phyloP scores from a whole-genome alignment of 257 asterid species.

The Solanum ossicruentum region DNA sequence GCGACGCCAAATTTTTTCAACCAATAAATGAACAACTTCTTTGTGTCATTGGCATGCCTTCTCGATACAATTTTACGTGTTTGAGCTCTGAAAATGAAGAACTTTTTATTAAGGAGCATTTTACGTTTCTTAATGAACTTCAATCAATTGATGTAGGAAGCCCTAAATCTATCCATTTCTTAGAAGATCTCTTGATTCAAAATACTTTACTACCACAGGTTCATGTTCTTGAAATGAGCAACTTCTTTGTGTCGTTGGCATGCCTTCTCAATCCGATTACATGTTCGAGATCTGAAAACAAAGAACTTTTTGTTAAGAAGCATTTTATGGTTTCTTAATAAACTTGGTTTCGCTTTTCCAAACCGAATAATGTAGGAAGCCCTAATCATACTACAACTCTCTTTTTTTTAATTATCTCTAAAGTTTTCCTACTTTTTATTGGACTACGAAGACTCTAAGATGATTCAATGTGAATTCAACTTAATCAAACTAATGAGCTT shows the following conservation, averaged over 20 bases:
- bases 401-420: background rate
- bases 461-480: background rate
- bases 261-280: background rate
- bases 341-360: background rate
- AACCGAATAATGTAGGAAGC: background rate
- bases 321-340: background rate
- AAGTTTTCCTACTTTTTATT: background rate
- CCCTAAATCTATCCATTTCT: background rate
- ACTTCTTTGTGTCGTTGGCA: background rate
- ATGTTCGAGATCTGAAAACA: background rate
- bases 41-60: no score
- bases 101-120: background rate
- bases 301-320: background rate
- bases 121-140: background rate
- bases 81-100: background rate
- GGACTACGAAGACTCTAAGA: background rate
- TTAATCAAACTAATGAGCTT: background rate
- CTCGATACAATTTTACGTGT: background rate
- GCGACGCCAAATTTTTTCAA: slow-evolving; percentile 29
- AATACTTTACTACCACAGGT: no score
- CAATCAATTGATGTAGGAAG: background rate
- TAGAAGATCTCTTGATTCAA: no score
- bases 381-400: no score
- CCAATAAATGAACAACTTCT: no score
- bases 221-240: no score